Percentiles rank a stretch among this genome's conserved stretches.
Conservation (phyloP, 805 yeast species). For the Danielia reshetovae region DNA sequence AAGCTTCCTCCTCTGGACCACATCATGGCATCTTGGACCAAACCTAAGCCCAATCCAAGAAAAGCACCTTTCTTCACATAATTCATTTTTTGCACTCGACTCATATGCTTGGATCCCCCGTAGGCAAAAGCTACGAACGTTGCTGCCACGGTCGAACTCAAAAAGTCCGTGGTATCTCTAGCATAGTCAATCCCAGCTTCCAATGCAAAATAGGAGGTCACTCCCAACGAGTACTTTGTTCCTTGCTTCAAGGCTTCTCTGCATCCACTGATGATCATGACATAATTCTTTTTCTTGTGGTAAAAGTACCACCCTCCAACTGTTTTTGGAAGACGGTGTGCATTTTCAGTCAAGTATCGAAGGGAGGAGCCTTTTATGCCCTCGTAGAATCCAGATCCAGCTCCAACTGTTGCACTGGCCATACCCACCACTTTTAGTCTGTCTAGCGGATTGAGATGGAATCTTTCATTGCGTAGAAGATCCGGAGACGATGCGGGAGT, state of each 20-base stretch:
- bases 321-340: constrained; percentile 73
- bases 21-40: constrained; percentile 62
- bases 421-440: constrained; percentile 41
- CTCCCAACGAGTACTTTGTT: constrained; percentile 34
- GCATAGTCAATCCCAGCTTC: constrained; percentile 59
- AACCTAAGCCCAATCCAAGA: constrained; percentile 59
- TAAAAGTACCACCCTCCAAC: constrained; percentile 87
- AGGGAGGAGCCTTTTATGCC: constrained; percentile 57
- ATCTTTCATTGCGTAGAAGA: constrained; percentile 31
- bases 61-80: constrained; percentile 49
- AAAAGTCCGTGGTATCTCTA: constrained; percentile 51
- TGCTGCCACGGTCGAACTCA: constrained; percentile 61
- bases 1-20: constrained; percentile 55
- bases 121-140: constrained; percentile 48
- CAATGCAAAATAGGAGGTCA: constrained; percentile 49
- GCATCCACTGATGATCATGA: constrained; percentile 56
- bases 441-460: constrained; percentile 46
- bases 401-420: constrained; percentile 37
- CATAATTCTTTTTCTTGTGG: constrained; percentile 79
- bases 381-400: constrained; percentile 53
- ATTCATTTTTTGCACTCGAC: constrained; percentile 37
- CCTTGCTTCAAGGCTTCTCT: constrained; percentile 43
- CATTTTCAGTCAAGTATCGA: constrained; percentile 70
- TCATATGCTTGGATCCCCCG: constrained; percentile 44
- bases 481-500: background rate